phyloP scores from a whole-genome alignment of 495 filamentous ascomycete genomes.

The Xylaria sp. region DNA sequence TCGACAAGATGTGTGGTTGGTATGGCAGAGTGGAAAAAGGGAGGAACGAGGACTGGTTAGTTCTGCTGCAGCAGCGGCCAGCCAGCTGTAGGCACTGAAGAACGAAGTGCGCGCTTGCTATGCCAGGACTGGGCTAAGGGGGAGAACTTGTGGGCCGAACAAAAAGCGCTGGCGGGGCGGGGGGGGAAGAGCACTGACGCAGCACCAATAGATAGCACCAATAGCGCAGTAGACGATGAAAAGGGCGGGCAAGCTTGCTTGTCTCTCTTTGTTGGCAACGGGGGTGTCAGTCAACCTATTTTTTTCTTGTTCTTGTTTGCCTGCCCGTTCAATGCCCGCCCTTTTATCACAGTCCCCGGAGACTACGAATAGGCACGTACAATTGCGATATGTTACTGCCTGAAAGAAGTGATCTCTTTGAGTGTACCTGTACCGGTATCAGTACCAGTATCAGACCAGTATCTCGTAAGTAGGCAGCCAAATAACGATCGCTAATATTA shows the following conservation, averaged over 20 bases:
- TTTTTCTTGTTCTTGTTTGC: not conserved
- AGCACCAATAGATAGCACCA: not conserved
- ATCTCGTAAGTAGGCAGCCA: conserved; percentile 14
- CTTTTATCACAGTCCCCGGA: not conserved
- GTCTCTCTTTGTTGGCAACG: conserved; percentile 26
- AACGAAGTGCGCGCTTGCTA: conserved; percentile 14
- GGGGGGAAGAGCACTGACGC: not conserved
- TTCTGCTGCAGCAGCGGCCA: conserved; percentile 22
- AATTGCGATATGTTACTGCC: conserved; percentile 2
- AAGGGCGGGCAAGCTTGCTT: not conserved
- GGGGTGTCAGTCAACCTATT: not conserved
- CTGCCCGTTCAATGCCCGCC: not conserved
- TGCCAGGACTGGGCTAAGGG: conserved; percentile 13
- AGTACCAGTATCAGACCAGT: too few species aligned
- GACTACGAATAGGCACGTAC: not conserved
- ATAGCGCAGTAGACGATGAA: not conserved
- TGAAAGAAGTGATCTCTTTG: not conserved
- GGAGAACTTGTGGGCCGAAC: conserved; percentile 44
- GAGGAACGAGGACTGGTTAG: conserved; percentile 38
- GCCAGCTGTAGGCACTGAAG: conserved; percentile 25
- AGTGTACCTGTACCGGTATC: not conserved
- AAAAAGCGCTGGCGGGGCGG: conserved; percentile 44
- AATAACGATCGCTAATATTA: conserved; percentile 10
- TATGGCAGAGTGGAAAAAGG: conserved; percentile 37
- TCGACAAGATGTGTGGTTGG: conserved; percentile 32